Conservation (phyloP, 768 basidiomycete genomes). For the Mycena maculata region DNA sequence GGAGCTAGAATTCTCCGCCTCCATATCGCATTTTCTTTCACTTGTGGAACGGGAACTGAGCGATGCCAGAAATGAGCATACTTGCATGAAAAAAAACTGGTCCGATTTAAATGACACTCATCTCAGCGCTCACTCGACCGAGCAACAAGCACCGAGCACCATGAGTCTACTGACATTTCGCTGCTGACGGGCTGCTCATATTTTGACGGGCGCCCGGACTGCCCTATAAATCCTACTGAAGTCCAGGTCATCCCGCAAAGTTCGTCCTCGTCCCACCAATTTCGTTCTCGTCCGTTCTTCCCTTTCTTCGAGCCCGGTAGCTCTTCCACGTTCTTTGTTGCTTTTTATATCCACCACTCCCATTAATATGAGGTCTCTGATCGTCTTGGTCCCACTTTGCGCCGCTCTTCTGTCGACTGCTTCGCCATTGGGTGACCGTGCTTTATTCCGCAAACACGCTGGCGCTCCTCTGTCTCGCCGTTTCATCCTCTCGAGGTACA, state of each 20-base stretch:
- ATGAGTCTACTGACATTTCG: conserved; percentile 18
- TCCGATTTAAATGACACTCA: conserved; percentile 7
- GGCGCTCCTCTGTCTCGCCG: conserved; percentile 45
- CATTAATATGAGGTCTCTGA: conserved; percentile 45
- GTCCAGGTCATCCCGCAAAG: not conserved
- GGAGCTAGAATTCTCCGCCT: not conserved
- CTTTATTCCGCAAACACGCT: conserved; percentile 46
- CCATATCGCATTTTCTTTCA: no score
- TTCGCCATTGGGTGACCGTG: conserved; percentile 49
- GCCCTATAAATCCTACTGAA: conserved; percentile 22
- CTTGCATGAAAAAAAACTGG: no score
- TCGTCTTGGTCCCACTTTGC: conserved; percentile 43
- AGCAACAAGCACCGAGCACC: not conserved
- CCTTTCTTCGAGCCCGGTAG: conserved; percentile 48
- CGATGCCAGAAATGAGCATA: no score
- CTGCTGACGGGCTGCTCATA: conserved; percentile 12
- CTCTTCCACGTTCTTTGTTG: conserved; percentile 43
- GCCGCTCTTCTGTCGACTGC: conserved; percentile 44
- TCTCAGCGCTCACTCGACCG: not conserved
- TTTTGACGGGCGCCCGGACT: not conserved
- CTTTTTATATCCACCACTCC: conserved; percentile 29
- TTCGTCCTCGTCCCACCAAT: conserved; percentile 18
- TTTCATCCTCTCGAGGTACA: conserved; percentile 47
- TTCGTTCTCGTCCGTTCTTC: conserved; percentile 38
- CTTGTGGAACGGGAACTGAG: no score